Evolutionary conservation across 1,284 basidiomycete species (phyloP), one percentile per base, ranked within the genome.

Genomic region (Ganoderma multipileum): DNA sequence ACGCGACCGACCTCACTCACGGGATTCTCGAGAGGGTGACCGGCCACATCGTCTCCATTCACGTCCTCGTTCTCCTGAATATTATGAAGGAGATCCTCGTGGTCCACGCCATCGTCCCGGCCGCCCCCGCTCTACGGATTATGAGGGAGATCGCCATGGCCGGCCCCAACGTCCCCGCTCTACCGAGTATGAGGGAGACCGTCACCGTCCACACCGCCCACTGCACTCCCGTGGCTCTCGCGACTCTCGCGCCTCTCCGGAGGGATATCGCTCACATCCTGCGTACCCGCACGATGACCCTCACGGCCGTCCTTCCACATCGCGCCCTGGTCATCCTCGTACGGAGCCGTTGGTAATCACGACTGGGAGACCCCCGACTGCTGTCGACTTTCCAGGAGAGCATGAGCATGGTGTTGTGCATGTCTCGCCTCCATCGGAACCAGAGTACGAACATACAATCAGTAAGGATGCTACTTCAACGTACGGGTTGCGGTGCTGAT

Each of bases 31-130:
- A n/a, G 60, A 61, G 12, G 60, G 39, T 50, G 23, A 12, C 44
- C 44, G 44, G n/a, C 38, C 26, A 8, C 59, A 28, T 8, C 60
- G 41, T n/a, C 55, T 52, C 3, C 39, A 16, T 12, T 42, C 63
- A 23, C 63, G 54, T 30, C 42, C 63, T 9, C 52, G 12, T n/a
- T 42, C 63, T 42, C 63, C 52, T 30, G 30, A 41, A 39, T 28
- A 23, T 3, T 11, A 36, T n/a, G 28, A 36, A 18, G 36, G 39
- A 5, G 20, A 14, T 7, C 36, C 16, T 26, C 28, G 2, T 3
- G n/a, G n/a, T 41, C 16, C 39, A 30, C 60, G 54, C 4, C 18
- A 28, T 20, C 54, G 30, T 6, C 28, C 55, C 11, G 3, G 18
- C 14, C 47, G 47, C 14, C 11, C 47, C 11, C 47, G 47, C 9